These are phyloP conservation scores for Aureobasidium vineae DNA, from an alignment of 2,329 filamentous ascomycete genomes.

Conservation along the genomic window DNA sequence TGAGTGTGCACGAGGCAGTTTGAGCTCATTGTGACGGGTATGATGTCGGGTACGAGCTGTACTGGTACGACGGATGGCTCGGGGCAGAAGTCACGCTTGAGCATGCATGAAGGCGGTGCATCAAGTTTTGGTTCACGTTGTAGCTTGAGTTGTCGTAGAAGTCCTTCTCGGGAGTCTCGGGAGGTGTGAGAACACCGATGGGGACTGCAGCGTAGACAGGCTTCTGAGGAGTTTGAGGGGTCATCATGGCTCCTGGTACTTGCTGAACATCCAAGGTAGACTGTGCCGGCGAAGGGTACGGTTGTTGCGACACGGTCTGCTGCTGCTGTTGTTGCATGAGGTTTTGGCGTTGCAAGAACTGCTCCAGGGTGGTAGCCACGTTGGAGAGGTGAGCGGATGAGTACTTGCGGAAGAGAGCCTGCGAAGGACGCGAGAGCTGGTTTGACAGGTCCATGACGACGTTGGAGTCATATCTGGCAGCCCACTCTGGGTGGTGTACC, in stretches of 20 bases:
- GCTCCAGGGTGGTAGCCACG: slow-evolving; percentile 63
- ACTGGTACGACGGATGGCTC: slow-evolving; percentile 32
- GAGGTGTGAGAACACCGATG: slow-evolving; percentile 78
- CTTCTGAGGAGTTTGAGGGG: slow-evolving; percentile 79
- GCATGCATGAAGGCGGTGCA: slow-evolving; percentile 32
- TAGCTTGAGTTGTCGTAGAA: slow-evolving; percentile 32
- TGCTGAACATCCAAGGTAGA: slow-evolving; percentile 28
- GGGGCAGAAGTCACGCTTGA: slow-evolving; percentile 38
- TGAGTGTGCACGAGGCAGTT: background rate
- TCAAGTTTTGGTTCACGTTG: slow-evolving; percentile 31
- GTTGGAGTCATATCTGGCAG: slow-evolving; percentile 65
- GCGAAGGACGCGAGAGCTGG: slow-evolving; percentile 64
- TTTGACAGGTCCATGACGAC: slow-evolving; percentile 65
- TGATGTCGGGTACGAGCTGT: slow-evolving; percentile 27
- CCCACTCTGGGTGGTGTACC: slow-evolving; percentile 70
- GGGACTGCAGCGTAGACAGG: slow-evolving; percentile 63
- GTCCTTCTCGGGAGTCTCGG: slow-evolving; percentile 72
- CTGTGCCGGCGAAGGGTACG: slow-evolving; percentile 30
- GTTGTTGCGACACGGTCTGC: slow-evolving; percentile 29
- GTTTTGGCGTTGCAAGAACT: slow-evolving; percentile 63
- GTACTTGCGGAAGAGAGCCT: slow-evolving; percentile 67
- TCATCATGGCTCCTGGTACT: slow-evolving; percentile 63
- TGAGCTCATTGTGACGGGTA: slow-evolving; percentile 23
- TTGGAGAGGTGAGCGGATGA: slow-evolving; percentile 63
- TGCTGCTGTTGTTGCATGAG: slow-evolving; percentile 38